Conservation (phyloP, 805 yeast species). For the Metschnikowia rubicola region DNA sequence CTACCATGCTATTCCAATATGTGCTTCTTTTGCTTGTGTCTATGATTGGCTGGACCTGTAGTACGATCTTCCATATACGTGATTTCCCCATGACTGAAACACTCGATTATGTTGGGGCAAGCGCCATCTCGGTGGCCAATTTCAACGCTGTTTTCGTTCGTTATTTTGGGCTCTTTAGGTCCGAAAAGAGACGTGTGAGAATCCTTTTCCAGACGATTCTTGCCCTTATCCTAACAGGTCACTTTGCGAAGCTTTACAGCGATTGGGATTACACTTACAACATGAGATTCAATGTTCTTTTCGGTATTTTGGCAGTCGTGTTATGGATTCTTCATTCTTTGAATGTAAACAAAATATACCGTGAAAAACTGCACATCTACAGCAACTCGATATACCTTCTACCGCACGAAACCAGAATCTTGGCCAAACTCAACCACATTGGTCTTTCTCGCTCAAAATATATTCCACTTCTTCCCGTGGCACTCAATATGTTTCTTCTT, state of each 20-base stretch:
- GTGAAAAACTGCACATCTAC: conserved; percentile 18
- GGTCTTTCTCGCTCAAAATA: conserved; percentile 24
- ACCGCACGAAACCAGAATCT: conserved; percentile 37
- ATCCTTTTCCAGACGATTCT: conserved; percentile 20
- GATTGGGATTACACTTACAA: conserved; percentile 42
- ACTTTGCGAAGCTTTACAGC: conserved; percentile 24
- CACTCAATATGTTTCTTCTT: conserved; percentile 31
- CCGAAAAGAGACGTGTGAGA: conserved; percentile 8
- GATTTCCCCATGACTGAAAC: conserved; percentile 38
- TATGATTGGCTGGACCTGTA: conserved; percentile 36
- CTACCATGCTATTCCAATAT: conserved; percentile 30
- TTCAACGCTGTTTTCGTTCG: conserved; percentile 34
- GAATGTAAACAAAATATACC: conserved; percentile 16
- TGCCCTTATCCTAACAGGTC: conserved; percentile 21
- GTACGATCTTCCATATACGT: conserved; percentile 37
- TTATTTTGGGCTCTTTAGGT: conserved; percentile 26
- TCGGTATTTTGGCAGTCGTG: conserved; percentile 29
- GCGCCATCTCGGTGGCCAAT: conserved; percentile 33
- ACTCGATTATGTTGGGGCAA: conserved; percentile 42
- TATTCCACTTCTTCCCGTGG: conserved; percentile 36
- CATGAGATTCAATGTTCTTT: conserved; percentile 26
- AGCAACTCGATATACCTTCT: conserved; percentile 36
- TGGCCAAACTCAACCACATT: conserved; percentile 29
- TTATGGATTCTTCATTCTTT: conserved; percentile 37
- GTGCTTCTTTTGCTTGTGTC: conserved; percentile 25